Percentiles rank a stretch among this genome's conserved stretches.
These are phyloP conservation scores for Capsella bursapastoris DNA, from an alignment of 345 rosid genomes.

Conservation along the genomic window DNA sequence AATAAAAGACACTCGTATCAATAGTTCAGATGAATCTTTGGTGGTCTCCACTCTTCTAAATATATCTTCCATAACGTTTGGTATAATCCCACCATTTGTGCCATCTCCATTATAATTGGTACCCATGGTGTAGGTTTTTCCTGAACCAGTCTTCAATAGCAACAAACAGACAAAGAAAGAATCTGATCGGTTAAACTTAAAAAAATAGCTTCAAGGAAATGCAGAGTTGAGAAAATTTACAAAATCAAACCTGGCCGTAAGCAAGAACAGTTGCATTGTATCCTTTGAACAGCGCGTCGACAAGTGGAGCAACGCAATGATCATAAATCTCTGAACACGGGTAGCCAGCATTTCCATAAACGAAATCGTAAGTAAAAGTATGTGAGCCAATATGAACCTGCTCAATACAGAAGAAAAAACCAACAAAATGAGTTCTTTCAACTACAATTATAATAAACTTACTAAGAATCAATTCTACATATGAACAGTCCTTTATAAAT, in stretches of 20 bases:
- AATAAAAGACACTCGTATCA: conserved; percentile 90
- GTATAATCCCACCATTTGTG: conserved; percentile 66
- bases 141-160: conserved; percentile 79
- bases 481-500: neutral
- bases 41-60: conserved; percentile 57
- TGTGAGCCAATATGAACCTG: conserved; percentile 94
- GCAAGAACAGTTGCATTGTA: conserved; percentile 96
- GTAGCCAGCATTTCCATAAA: conserved; percentile 61
- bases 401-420: conserved; percentile 4
- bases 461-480: neutral
- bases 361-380: conserved; percentile 79
- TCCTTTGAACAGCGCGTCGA: conserved; percentile 84
- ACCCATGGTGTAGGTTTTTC: conserved; percentile 96
- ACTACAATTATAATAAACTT: neutral
- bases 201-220: neutral
- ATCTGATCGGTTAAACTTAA: neutral
- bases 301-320: conserved; percentile 84
- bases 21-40: conserved; percentile 59
- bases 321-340: conserved; percentile 57
- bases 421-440: neutral
- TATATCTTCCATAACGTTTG: conserved; percentile 83
- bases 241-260: conserved; percentile 81
- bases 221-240: neutral
- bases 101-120: conserved; percentile 79
- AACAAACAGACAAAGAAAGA: conserved; percentile 16